Conservation (phyloP, 768 basidiomycete species). For the Mrakia blollopis region DNA sequence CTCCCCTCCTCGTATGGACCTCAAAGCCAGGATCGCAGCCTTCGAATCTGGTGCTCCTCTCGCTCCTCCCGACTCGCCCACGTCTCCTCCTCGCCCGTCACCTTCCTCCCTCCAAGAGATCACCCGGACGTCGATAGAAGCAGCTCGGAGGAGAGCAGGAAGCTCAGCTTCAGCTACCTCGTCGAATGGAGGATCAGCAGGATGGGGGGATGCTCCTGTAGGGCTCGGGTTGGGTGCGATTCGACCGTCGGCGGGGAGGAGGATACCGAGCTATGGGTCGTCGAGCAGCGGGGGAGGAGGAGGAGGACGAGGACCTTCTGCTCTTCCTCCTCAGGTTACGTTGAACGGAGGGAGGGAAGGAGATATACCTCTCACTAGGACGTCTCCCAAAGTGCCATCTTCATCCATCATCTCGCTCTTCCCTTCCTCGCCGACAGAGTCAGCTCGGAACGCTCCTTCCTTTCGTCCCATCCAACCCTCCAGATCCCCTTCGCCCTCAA, state of each 20-base stretch:
- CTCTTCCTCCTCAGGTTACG: neutral
- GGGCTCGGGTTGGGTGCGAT: neutral
- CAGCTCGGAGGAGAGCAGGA: neutral
- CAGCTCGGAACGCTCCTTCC: neutral
- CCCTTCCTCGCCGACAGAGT: neutral
- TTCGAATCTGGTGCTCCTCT: constrained; percentile 7
- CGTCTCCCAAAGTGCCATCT: neutral
- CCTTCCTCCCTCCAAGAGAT: neutral
- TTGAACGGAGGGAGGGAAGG: neutral
- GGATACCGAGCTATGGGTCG: neutral
- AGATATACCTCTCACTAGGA: neutral
- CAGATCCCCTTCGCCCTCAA: neutral
- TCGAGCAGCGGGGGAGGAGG: neutral
- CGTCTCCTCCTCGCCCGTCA: neutral
- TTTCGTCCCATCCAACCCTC: neutral
- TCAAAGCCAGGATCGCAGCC: constrained; percentile 5
- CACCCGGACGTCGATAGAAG: neutral
- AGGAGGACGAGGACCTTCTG: neutral
- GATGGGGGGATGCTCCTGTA: neutral
- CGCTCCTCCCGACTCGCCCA: neutral
- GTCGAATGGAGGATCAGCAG: neutral
- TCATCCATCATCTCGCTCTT: neutral
- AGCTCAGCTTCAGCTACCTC: constrained; percentile 1
- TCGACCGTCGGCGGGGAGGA: neutral
- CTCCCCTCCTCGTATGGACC: neutral